Evolutionary conservation across 164 flowering plant species (phyloP), one percentile per base, ranked within the genome.

Genomic region (Santalum album): DNA sequence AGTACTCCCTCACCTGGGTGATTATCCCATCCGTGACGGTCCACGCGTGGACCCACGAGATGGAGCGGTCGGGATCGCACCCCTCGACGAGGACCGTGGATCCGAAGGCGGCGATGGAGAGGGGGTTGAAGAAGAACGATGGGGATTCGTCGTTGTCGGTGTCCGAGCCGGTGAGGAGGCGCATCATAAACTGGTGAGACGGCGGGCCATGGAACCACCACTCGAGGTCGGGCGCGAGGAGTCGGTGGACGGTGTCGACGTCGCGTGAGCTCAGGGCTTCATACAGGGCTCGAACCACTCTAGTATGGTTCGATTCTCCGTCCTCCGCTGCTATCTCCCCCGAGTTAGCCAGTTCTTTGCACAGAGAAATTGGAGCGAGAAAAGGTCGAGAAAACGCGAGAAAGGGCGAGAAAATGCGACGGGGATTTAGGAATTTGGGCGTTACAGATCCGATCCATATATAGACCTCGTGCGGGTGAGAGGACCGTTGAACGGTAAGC

Each of bases 181-280:
- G 90, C 90, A 87, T 85, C 87, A 90, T 45, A 75, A 66, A 79
- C 67, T 90, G 97, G 76, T 78, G 85, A 11, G 85, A 32, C 0
- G 95, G 97, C 0, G 97, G 97, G 55, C 97, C 97, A 66, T 89
- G 97, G 78, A 90, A 90, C 90, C 94, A 83, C 95, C 95, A 87
- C 82, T 90, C 95, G 42, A 90, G 77, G 67, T 90, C 97, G 0
- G 92, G 68, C 44, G 83, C 86, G 12, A 90, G 74, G 7, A 87
- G 69, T 42, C 65, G 64, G 66, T 78, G 84, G 27, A 90, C 84
- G 12, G 80, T 70, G 38, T 60, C 72, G 0, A 76, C 89, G 92
- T 87, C 88, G n/a, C 83, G 80, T 7, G 69, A 14, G 58, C 63
- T 75, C 50, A 90, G 55, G 78, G 97, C 97, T 16, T 81, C 89